These are phyloP conservation scores for Exophiala phaeomuriformis DNA, from an alignment of 2,329 filamentous ascomycete genomes.

Conservation along the genomic window DNA sequence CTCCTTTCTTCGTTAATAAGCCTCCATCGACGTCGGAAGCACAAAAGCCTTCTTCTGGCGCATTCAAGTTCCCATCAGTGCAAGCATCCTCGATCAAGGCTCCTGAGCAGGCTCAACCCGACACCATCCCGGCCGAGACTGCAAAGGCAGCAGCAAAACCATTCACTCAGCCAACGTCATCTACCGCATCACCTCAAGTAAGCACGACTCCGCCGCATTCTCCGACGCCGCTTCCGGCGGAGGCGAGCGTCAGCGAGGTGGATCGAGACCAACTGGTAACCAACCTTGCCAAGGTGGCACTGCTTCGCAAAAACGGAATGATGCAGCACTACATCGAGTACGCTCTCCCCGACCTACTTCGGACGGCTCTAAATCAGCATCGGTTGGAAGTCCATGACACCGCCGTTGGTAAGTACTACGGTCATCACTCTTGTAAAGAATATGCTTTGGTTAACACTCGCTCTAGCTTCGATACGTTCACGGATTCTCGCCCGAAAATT, in stretches of 20 bases:
- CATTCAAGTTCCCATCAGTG: conserved; percentile 7
- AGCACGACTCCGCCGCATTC: conserved; percentile 14
- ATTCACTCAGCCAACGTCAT: not conserved
- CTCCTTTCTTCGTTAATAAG: not conserved
- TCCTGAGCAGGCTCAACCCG: not conserved
- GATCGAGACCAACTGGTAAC: conserved; percentile 10
- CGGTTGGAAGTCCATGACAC: conserved; percentile 11
- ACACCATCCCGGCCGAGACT: not conserved
- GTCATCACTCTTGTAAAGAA: not conserved
- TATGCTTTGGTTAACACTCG: not conserved
- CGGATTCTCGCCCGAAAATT: conserved; percentile 33
- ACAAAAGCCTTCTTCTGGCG: conserved; percentile 3
- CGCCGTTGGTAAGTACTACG: conserved; percentile 15
- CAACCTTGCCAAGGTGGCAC: conserved; percentile 15
- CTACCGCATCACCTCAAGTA: not conserved
- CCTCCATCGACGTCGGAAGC: not conserved
- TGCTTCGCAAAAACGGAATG: conserved; percentile 19
- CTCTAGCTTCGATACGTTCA: conserved; percentile 29
- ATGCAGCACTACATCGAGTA: conserved; percentile 22
- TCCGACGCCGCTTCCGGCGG: conserved; percentile 2
- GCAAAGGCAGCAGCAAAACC: conserved; percentile 1
- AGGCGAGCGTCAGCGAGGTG: conserved; percentile 5
- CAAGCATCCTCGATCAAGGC: not conserved
- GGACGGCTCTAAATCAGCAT: conserved; percentile 16
- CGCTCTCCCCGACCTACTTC: conserved; percentile 16